A percentile compares a stretch with the other conserved stretches of the same genome.
These are phyloP conservation scores for Serendipita vermifera DNA, from an alignment of 768 basidiomycete species.

Conservation along the genomic window DNA sequence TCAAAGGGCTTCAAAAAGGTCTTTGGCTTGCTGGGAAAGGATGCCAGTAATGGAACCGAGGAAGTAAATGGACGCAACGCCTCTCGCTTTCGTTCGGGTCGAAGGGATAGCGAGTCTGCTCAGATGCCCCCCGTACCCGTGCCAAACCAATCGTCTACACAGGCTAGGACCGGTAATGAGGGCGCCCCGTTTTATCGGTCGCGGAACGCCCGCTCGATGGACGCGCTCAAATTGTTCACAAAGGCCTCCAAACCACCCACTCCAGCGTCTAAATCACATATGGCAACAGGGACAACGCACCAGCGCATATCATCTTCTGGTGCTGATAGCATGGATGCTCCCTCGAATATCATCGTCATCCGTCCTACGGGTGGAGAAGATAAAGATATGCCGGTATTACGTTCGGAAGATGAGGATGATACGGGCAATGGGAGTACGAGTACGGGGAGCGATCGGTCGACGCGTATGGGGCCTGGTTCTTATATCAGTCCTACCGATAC, in stretches of 20 bases:
- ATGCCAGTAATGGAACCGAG: not conserved
- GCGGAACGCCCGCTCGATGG: slow-evolving; percentile 4
- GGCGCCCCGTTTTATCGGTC: not conserved
- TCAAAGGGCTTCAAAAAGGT: not conserved
- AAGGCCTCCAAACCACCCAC: not conserved
- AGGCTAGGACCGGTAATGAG: not conserved
- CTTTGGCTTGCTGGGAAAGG: not conserved
- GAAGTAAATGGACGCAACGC: not conserved
- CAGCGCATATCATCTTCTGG: too few relatives aligned
- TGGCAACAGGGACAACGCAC: too few relatives aligned
- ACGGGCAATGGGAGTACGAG: too few relatives aligned
- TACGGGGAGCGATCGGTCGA: too few relatives aligned
- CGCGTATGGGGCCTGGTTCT: too few relatives aligned
- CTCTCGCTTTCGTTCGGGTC: not conserved
- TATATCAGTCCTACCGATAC: too few relatives aligned
- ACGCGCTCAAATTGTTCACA: slow-evolving; percentile 6
- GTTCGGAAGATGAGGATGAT: too few relatives aligned
- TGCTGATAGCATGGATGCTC: too few relatives aligned
- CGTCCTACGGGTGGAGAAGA: too few relatives aligned
- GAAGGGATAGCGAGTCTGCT: not conserved
- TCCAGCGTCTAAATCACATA: not conserved
- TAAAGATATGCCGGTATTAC: too few relatives aligned
- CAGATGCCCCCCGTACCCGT: not conserved
- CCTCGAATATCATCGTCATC: too few relatives aligned
- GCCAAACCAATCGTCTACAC: not conserved